Evolutionary conservation across 371 early-diverging fungal species (phyloP).

Genomic region (Umbelopsis sp.): DNA sequence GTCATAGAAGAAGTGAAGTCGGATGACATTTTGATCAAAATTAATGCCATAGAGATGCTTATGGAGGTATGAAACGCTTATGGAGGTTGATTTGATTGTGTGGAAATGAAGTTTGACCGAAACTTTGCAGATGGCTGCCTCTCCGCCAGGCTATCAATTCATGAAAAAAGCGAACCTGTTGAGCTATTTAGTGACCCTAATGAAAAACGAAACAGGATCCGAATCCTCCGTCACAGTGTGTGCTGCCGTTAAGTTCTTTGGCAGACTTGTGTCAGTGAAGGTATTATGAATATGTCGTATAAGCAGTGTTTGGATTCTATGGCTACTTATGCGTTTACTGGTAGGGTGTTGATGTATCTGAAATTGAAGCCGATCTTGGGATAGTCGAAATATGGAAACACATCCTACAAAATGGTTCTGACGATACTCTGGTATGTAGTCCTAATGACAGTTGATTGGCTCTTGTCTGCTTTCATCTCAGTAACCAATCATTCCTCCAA

Average conservation of each 20-base stretch:
- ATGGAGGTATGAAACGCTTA: conserved; percentile 35
- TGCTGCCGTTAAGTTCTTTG: conserved; percentile 49
- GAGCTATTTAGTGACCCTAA: conserved; percentile 28
- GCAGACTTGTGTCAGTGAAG: conserved; percentile 38
- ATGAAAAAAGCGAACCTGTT: conserved; percentile 41
- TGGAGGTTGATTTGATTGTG: background rate
- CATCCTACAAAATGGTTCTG: conserved; percentile 31
- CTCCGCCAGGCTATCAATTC: conserved; percentile 34
- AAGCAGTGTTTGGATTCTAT: too few species aligned
- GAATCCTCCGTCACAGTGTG: conserved; percentile 43
- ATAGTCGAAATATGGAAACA: conserved; percentile 26
- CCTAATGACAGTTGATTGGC: background rate
- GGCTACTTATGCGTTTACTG: background rate
- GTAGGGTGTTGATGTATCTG: conserved; percentile 35
- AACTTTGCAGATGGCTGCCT: conserved; percentile 34
- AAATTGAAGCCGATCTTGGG: conserved; percentile 32
- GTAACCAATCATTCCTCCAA: background rate
- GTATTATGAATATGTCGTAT: background rate
- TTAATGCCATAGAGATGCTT: conserved; percentile 57
- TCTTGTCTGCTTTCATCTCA: background rate
- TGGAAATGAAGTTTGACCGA: background rate
- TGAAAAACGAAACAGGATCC: conserved; percentile 32
- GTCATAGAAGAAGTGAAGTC: conserved; percentile 40
- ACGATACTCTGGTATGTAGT: conserved; percentile 41
- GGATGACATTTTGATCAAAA: conserved; percentile 43